phyloP scores from a whole-genome alignment of 2,329 filamentous ascomycete genomes.

The Exophiala alcalophila region DNA sequence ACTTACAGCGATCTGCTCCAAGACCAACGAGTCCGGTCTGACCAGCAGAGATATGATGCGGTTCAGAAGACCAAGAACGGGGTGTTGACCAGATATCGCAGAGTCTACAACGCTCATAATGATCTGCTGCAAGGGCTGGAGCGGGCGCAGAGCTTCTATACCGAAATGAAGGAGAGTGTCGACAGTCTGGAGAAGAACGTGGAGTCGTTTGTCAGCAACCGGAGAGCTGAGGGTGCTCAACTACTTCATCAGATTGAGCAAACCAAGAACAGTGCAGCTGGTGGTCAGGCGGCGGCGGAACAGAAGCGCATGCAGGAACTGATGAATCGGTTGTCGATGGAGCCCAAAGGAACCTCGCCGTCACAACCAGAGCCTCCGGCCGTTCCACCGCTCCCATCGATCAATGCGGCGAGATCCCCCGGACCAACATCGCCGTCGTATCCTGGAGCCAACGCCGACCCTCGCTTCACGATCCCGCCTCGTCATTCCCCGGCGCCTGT shows the following conservation, averaged over 20 bases:
- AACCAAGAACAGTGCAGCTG: constrained; percentile 60
- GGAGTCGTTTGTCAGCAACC: constrained; percentile 93
- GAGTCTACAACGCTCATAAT: constrained; percentile 87
- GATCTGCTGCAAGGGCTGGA: constrained; percentile 82
- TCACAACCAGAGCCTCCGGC: constrained; percentile 45
- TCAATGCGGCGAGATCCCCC: constrained; percentile 21
- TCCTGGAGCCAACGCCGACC: constrained; percentile 28
- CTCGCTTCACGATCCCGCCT: constrained; percentile 31
- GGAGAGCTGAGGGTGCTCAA: constrained; percentile 84
- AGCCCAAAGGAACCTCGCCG: constrained; percentile 50
- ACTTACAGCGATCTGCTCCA: constrained; percentile 85
- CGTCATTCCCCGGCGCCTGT: constrained; percentile 29
- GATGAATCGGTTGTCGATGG: constrained; percentile 95
- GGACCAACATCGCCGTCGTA: constrained; percentile 25
- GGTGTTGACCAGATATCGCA: constrained; percentile 83
- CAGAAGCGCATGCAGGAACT: constrained; percentile 79
- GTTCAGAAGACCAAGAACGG: constrained; percentile 78
- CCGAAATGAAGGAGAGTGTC: constrained; percentile 92
- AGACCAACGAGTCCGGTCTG: constrained; percentile 87
- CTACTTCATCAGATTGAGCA: constrained; percentile 85
- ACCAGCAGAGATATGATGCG: constrained; percentile 91
- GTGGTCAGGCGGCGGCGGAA: constrained; percentile 71
- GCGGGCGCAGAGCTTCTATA: constrained; percentile 89
- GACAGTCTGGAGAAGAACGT: constrained; percentile 93
- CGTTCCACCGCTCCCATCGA: constrained; percentile 36